Base-by-base conservation (phyloP, 371 early-diverging fungal genomes). In the Mortierella sp. region DNA sequence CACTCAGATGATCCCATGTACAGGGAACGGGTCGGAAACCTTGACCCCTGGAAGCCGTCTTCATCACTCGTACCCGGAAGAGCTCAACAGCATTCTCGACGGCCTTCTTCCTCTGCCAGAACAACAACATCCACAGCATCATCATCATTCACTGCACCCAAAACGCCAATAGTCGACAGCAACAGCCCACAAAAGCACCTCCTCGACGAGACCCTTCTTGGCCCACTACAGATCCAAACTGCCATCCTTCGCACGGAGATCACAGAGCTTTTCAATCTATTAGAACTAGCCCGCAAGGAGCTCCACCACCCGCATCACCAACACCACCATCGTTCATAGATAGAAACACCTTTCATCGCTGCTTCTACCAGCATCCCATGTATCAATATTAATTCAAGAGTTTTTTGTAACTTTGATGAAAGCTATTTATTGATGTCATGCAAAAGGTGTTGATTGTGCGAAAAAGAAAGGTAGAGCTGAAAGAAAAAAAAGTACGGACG, bases 211-310 rank as follows among this genome's bases (percentile, higher is more conserved):
- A 6, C 65, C 21, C 38, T 32, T 32, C 65, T 65, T 65, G 21
- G 24, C 35, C 65, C 65, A 65, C 65, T 65, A 0, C 65, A 65
- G 35, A 65, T 38, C 38, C 65, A 65, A 21, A 38, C 65, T 18
- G 65, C 65, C 65, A 65, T 65, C 10, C 60, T 60, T 29, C 60
- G 46, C 16, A 46, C 49, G 2, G 71, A 71, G 71, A 71, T 71
- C 29, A 48, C 18, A 48, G 75, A 75, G n/a, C 75, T 75, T 14
- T 65, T 75, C 27, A 35, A 48, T 48, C 58, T 75, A 8, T 51
- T 75, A 24, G 75, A 75, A 16, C 54, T 68, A 38, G 75, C 75
- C 29, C 75, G 75, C 48, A 74, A 58, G 38, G 75, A 75, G 29
- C 43, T 75, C 14, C 65, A 38, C 11, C 75, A 75, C 4, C 51